A percentile compares a stretch with the other conserved stretches of the same genome.
These are phyloP conservation scores for Cephaloascus fragrans DNA, from an alignment of 805 yeast genomes.

Conservation along the genomic window DNA sequence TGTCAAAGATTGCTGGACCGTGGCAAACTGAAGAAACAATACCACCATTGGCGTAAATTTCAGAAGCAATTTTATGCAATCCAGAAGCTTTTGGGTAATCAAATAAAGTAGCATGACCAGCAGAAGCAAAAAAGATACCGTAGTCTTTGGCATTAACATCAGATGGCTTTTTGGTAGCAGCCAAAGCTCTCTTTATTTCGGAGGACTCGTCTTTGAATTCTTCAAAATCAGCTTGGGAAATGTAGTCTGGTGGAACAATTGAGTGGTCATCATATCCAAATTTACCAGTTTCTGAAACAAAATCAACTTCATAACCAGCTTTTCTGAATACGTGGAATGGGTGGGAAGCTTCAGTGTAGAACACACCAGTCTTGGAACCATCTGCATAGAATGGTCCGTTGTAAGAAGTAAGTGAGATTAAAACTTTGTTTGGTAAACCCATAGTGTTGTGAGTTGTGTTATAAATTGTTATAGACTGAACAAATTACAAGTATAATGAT, in stretches of 20 bases:
- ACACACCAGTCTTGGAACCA: conserved; percentile 54
- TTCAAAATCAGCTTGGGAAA: conserved; percentile 33
- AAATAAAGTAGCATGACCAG: conserved; percentile 54
- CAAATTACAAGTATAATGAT: neutral
- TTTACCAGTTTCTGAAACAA: conserved; percentile 50
- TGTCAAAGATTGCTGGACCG: conserved; percentile 53
- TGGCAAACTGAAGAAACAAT: conserved; percentile 60
- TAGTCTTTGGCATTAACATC: conserved; percentile 40
- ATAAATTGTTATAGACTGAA: neutral
- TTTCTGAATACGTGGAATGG: conserved; percentile 40
- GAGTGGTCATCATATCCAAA: conserved; percentile 55
- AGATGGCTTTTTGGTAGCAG: conserved; percentile 32
- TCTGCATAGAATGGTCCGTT: conserved; percentile 41
- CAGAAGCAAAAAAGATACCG: conserved; percentile 50
- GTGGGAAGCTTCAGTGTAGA: conserved; percentile 48
- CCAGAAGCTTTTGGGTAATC: conserved; percentile 46
- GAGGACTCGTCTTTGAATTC: conserved; percentile 26
- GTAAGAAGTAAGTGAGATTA: conserved; percentile 34
- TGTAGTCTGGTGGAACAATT: conserved; percentile 20
- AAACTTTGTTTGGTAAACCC: conserved; percentile 16
- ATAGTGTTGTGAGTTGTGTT: neutral
- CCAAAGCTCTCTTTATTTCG: conserved; percentile 26
- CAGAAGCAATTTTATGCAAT: conserved; percentile 34
- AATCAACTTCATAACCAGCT: conserved; percentile 42
- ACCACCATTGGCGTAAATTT: conserved; percentile 41